These are phyloP conservation scores for Yamadazyma trypodendri DNA, from an alignment of 1,139 yeast genomes.

Conservation along the genomic window DNA sequence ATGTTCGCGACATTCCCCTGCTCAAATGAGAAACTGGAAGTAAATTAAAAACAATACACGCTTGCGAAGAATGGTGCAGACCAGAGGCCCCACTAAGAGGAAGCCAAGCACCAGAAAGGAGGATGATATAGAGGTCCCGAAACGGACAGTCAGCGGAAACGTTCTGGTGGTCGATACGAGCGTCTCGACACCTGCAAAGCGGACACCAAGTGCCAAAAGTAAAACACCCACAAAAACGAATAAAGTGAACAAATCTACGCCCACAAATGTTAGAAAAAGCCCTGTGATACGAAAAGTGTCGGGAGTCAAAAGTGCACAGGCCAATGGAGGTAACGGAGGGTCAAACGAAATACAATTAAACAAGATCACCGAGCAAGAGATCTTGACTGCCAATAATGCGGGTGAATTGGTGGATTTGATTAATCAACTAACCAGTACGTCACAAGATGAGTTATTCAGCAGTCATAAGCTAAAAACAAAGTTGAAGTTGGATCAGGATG, in stretches of 20 bases:
- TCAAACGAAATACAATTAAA: conserved; percentile 9
- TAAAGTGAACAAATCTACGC: conserved; percentile 4
- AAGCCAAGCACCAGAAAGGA: conserved; percentile 6
- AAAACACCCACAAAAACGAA: conserved; percentile 6
- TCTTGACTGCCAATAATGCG: conserved; percentile 25
- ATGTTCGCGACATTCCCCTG: no score
- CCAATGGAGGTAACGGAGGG: neutral
- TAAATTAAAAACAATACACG: neutral
- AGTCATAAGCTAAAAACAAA: conserved; percentile 29
- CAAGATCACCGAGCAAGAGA: conserved; percentile 33
- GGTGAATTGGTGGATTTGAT: conserved; percentile 31
- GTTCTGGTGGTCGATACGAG: neutral
- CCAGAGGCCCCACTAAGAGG: conserved; percentile 14
- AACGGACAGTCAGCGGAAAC: neutral
- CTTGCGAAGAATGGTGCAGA: conserved; percentile 15
- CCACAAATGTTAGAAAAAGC: conserved; percentile 1
- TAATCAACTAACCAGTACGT: conserved; percentile 32
- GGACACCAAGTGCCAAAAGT: conserved; percentile 3
- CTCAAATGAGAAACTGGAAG: neutral
- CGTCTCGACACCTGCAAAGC: conserved; percentile 1
- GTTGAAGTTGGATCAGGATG: conserved; percentile 29
- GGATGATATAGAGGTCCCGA: neutral
- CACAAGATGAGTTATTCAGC: conserved; percentile 35
- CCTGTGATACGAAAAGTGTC: conserved; percentile 5
- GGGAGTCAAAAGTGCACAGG: neutral